Percentiles rank a stretch among this genome's conserved stretches.
Evolutionary conservation across 768 basidiomycete genomes (phyloP).

Genomic region (Mycena alexandri): DNA sequence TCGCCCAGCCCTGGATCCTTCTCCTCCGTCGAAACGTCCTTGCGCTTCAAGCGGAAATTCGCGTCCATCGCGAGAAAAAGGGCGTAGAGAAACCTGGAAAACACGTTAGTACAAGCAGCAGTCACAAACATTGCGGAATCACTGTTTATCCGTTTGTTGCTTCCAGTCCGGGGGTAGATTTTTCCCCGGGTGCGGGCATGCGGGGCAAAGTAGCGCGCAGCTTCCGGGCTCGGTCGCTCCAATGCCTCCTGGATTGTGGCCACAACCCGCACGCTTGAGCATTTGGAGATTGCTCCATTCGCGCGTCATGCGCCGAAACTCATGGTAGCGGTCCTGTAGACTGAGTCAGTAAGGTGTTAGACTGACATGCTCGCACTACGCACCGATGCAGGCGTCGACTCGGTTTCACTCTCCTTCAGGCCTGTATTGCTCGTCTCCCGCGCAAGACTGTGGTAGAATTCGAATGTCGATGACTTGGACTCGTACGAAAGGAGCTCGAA

Average conservation of each 20-base stretch:
- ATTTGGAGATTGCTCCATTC: constrained; percentile 36
- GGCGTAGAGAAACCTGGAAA: not conserved
- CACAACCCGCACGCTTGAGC: constrained; percentile 35
- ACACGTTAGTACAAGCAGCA: too few relatives aligned
- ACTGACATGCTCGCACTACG: too few relatives aligned
- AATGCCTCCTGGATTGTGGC: constrained; percentile 15
- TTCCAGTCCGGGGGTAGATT: constrained; percentile 43
- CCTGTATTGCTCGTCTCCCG: constrained; percentile 31
- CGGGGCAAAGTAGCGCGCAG: constrained; percentile 44
- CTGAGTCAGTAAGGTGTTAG: too few relatives aligned
- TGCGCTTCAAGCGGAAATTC: constrained; percentile 38
- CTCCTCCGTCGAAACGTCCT: constrained; percentile 4
- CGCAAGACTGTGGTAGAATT: constrained; percentile 37
- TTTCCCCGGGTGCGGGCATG: constrained; percentile 44
- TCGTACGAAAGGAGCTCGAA: constrained; percentile 30
- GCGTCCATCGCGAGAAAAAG: constrained; percentile 43
- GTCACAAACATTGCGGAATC: accelerated
- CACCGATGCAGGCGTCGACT: too few relatives aligned
- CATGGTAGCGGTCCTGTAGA: not conserved
- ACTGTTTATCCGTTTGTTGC: constrained; percentile 23
- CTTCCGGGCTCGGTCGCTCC: not conserved
- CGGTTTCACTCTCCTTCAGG: too few relatives aligned
- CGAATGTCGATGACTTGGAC: constrained; percentile 23
- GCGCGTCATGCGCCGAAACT: constrained; percentile 28
- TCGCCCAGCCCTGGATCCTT: constrained; percentile 7